Evolutionary conservation across 2,329 filamentous ascomycete genomes (phyloP).

Genomic region (Byssochlamys sp.): DNA sequence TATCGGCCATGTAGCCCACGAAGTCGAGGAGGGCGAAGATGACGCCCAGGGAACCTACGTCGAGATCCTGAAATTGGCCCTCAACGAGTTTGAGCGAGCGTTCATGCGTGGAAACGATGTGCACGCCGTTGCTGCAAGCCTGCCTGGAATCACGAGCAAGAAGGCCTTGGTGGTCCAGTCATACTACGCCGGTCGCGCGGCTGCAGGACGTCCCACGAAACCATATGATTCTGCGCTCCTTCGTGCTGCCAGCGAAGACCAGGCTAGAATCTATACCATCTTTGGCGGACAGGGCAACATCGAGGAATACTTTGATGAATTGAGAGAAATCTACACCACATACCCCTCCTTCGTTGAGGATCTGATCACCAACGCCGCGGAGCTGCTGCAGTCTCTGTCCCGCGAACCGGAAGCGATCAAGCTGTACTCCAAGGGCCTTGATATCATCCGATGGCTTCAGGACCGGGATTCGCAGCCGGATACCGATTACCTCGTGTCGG

Average conservation of each 20-base stretch:
- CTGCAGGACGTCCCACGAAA: constrained; percentile 75
- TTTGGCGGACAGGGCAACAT: constrained; percentile 98
- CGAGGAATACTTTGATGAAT: constrained; percentile 97
- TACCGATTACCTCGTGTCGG: constrained; percentile 85
- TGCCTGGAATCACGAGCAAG: constrained; percentile 87
- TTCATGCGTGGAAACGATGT: constrained; percentile 94
- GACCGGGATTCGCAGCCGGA: constrained; percentile 83
- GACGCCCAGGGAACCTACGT: constrained; percentile 78
- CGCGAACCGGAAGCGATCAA: constrained; percentile 81
- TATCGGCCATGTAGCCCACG: constrained; percentile 76
- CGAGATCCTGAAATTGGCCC: constrained; percentile 80
- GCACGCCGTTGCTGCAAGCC: constrained; percentile 72
- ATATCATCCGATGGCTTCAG: constrained; percentile 87
- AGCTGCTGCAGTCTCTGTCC: constrained; percentile 76
- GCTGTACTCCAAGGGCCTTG: constrained; percentile 92
- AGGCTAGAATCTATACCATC: constrained; percentile 80
- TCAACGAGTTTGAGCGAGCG: constrained; percentile 92
- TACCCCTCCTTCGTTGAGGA: constrained; percentile 87
- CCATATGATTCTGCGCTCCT: constrained; percentile 88
- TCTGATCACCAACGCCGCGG: constrained; percentile 68
- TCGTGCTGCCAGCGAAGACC: constrained; percentile 73
- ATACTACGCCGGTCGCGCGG: constrained; percentile 83
- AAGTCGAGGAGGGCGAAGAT: constrained; percentile 89
- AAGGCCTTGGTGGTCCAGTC: constrained; percentile 80
- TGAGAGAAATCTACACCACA: constrained; percentile 80